Base-by-base conservation (phyloP, 345 rosid species). In the Citrus reticulata region DNA sequence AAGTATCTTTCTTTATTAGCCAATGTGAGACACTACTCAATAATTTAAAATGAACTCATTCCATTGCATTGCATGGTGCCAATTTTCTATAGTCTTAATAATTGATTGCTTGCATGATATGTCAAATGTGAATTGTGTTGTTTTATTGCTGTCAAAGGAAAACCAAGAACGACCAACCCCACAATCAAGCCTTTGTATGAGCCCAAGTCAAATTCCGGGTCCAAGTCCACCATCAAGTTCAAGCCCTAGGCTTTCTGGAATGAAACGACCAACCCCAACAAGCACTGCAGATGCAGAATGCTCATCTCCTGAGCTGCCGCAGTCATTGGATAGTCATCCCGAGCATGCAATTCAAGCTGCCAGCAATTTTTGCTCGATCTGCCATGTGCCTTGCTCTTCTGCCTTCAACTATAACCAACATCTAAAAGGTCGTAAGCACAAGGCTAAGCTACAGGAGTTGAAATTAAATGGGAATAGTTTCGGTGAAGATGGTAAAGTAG, bases 361-460 rank as follows among this genome's bases (percentile, higher is more conserved):
- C 61, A 2, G 4, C 39, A 1, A 39, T 4, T 72, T 76, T 57
- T 81, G 88, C 59, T 19, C 62, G 37, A 60, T 80, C 57, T 85
- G 88, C 46, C 73, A 72, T 68, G 75, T 83, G 39, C 73, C 80
- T 1, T 80, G 79, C 35, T 19, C 68, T 19, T 69, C 81, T 72
- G 7, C 42, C 30, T 27, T 32, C 17, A 75, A 64, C 70, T 81
- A 80, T 66, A 63, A 75, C 59, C 77, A 78, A 64, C 84, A 81
- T 73, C 8, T 76, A 55, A 9, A 37, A 9, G 81, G 88, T 37
- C 68, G 39, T 51, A 85, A 68, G 68, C 85, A 85, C 81, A 46
- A 68, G 73, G 40, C 42, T 40, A 81, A 81, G 60, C 24, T 34
- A 19, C 35, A 57, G 25, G 79, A 69, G 55, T 20, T 79, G 76